A percentile compares a stretch with the other conserved stretches of the same genome.
Conservation (phyloP, 768 basidiomycete species). For the Lactarius hatsudake region DNA sequence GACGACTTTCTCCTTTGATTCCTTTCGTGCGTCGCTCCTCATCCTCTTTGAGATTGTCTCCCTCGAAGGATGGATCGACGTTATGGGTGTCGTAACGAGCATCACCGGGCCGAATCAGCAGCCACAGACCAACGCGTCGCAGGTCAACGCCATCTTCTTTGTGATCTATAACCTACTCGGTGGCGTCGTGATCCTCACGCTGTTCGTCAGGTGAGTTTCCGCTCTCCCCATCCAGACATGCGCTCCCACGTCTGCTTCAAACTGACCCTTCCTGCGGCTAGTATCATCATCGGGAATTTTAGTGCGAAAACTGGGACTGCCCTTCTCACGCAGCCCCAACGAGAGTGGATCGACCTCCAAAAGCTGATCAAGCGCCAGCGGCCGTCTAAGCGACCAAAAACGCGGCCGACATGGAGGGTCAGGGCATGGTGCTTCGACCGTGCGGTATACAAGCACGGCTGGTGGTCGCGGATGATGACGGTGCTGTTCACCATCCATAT, state of each 20-base stretch:
- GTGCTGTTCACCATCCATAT: constrained; percentile 79
- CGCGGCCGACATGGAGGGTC: constrained; percentile 50
- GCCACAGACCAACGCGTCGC: constrained; percentile 67
- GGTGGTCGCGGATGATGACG: constrained; percentile 85
- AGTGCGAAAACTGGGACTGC: constrained; percentile 83
- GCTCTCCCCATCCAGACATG: not conserved
- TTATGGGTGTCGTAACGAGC: constrained; percentile 76
- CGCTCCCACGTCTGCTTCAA: not conserved
- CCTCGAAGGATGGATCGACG: constrained; percentile 95
- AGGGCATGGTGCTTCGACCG: constrained; percentile 90
- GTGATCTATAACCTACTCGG: constrained; percentile 89
- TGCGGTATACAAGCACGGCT: constrained; percentile 88
- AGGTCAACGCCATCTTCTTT: constrained; percentile 88
- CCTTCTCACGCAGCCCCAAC: constrained; percentile 79
- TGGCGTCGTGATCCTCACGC: constrained; percentile 82
- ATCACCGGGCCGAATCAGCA: constrained; percentile 70
- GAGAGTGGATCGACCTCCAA: constrained; percentile 92
- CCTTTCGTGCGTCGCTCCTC: constrained; percentile 75
- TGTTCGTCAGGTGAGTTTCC: constrained; percentile 77
- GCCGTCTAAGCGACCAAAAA: constrained; percentile 78
- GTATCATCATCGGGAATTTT: constrained; percentile 96
- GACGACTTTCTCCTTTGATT: constrained; percentile 87
- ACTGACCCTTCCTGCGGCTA: constrained; percentile 34
- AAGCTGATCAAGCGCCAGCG: constrained; percentile 84
- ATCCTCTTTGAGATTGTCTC: constrained; percentile 97